Percentiles rank a stretch among this genome's conserved stretches.
phyloP scores from a whole-genome alignment of 305 asterid genomes.

The Ilex paraguariensis region DNA sequence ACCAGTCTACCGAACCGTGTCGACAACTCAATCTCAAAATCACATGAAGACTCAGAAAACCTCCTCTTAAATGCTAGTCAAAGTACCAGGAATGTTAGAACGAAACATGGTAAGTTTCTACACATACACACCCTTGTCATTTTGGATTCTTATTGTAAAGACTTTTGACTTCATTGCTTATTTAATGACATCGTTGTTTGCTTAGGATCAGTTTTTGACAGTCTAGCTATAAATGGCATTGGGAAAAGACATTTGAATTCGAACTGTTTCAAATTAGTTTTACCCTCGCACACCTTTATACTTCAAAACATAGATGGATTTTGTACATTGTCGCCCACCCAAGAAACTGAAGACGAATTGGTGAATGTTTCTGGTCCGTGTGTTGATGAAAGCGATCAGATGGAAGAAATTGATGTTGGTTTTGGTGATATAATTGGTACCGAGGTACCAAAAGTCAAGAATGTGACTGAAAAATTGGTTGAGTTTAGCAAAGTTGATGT shows the following conservation, averaged over 20 bases:
- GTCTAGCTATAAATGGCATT: conserved; percentile 10
- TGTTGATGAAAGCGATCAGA: conserved; percentile 22
- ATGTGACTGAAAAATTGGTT: conserved; percentile 31
- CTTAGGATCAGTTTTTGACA: conserved; percentile 22
- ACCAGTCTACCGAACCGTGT: conserved; percentile 8
- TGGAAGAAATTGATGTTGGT: conserved; percentile 25
- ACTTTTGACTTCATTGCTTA: background rate
- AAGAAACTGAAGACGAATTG: conserved; percentile 22
- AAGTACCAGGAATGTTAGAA: conserved; percentile 4
- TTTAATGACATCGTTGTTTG: conserved; percentile 15
- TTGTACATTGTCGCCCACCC: conserved; percentile 30
- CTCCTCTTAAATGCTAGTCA: conserved; percentile 5
- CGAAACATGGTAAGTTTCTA: conserved; percentile 19
- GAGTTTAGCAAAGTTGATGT: conserved; percentile 75
- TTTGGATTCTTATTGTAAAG: background rate
- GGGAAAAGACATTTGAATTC: conserved; percentile 17
- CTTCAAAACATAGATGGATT: conserved; percentile 25
- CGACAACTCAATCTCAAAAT: conserved; percentile 16
- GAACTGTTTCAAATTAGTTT: conserved; percentile 14
- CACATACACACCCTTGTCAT: background rate
- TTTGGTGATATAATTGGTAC: conserved; percentile 16
- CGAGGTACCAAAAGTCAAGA: conserved; percentile 28
- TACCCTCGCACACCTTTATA: conserved; percentile 10
- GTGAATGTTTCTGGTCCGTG: conserved; percentile 25
- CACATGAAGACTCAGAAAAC: conserved; percentile 10